Base-by-base conservation (phyloP, 129 eudicot genomes). In the Oenanthe sinensis region DNA sequence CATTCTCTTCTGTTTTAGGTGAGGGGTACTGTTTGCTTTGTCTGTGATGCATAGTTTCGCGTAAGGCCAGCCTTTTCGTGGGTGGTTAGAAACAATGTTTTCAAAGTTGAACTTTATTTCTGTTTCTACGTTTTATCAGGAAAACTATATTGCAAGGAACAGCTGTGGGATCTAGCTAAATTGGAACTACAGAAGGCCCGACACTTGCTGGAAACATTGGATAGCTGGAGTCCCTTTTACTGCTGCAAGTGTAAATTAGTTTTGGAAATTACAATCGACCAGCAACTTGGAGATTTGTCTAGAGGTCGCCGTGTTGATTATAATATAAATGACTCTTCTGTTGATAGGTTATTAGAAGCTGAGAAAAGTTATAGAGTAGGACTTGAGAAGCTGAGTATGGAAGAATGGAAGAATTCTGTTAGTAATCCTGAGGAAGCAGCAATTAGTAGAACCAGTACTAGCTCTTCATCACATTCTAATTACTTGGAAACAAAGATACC, bases 1-100 rank as follows among this genome's bases (percentile, higher is more conserved):
- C 87, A 46, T 95, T 95, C 75, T 90, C 97, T 68, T 81, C 86
- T 79, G 76, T 67, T 77, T 80, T 95, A 83, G 99, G 99, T 92
- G 85, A 33, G 84, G 47, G 65, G 10, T 67, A 26, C 71, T 22
- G 47, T 78, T 46, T 47, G 44, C 63, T 76, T 81, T 74, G 79
- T 67, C 30, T 67, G 13, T 67, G 17, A 5, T 14, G 22, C 42
- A 15, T 20, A 55, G 8, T 55, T 55, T 55, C 28, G 65, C 26
- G 20, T 8, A 8, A 22, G 22, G 42, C 72, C 68, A 45, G 14
- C 36, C 22, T 71, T 40, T 44, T 72, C 11, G 16, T 42, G 58
- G 54, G 42, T 47, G 43, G 81, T 58, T 74, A 71, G 50, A 13
- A 79, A 22, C 8, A 52, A 20, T 78, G 79, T 58, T 46, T 54